Evolutionary conservation across 202 grass and related monocot genomes (phyloP), one percentile per base, ranked within the genome.

Genomic region (Eragrostis tef): DNA sequence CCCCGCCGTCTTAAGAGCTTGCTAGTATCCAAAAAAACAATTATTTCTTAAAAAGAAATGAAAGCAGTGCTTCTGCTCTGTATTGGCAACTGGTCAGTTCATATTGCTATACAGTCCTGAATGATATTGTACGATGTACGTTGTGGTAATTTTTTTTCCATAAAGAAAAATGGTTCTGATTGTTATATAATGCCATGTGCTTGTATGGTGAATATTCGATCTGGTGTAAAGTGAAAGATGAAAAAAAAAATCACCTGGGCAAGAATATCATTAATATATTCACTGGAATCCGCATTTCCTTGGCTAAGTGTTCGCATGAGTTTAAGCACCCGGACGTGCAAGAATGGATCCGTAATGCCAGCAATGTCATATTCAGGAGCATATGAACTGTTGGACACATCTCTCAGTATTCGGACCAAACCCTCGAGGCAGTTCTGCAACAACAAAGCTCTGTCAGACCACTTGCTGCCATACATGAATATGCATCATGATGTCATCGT

Each of bases 261-360:
- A 83, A 99, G 97, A 86, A 99, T 96, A 83, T 99, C 96, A 88
- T 99, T 99, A 72, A 99, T 94, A 79, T 84, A 83, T 83, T 99
- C 96, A 67, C 92, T 96, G 61, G 87, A 87, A 73, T 99, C 96
- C 7, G 91, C 85, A 86, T 99, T 90, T 80, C 89, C 93, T 67
- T 96, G 90, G 59, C 83, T 81, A 84, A 99, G 85, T 47, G 75
- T 79, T 14, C 90, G 83, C 89, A 93, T 88, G 52, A 99, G 85
- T 75, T 90, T 99, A 79, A 99, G 96, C 44, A 92, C 90, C 56
- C 90, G 91, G 59, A 99, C 93, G 74, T 99, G 96, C 75, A 99
- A 88, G 88, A 99, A 99, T 13, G 96, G 96, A 83, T 99, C 96
- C 25, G 90, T 99, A 76, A 99, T 99, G 68, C 96, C 96, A 77